These are phyloP conservation scores for Pythium folliculosum DNA, from an alignment of 352 stramenopile genomes.

Conservation along the genomic window DNA sequence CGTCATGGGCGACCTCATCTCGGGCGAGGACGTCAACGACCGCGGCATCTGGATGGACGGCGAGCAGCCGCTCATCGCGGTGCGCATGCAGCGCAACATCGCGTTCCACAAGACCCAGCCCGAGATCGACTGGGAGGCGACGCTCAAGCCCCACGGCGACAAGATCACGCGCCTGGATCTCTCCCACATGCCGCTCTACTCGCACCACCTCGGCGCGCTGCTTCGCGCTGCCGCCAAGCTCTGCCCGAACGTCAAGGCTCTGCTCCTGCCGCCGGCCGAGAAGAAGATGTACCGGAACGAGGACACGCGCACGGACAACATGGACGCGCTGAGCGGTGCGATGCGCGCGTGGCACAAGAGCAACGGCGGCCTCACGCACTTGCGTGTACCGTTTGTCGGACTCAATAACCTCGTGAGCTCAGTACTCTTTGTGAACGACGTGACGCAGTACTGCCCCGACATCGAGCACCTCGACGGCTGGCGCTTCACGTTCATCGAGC, in stretches of 20 bases:
- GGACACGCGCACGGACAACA: slow-evolving; percentile 10
- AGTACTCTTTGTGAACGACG: slow-evolving; percentile 9
- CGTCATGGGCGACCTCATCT: slow-evolving; percentile 24
- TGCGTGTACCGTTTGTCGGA: slow-evolving; percentile 20
- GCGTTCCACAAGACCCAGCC: slow-evolving; percentile 15
- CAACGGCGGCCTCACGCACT: slow-evolving; percentile 23
- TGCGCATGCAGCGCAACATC: slow-evolving; percentile 11
- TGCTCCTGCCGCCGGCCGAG: slow-evolving; percentile 23
- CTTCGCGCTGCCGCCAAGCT: slow-evolving; percentile 15
- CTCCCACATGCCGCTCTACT: slow-evolving; percentile 27
- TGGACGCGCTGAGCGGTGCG: slow-evolving; percentile 22
- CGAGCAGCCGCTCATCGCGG: slow-evolving; percentile 21
- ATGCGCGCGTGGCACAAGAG: slow-evolving; percentile 26
- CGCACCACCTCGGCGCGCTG: slow-evolving; percentile 12
- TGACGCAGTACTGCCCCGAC: slow-evolving; percentile 22
- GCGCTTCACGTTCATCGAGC: slow-evolving; percentile 26
- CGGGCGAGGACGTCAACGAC: slow-evolving; percentile 19
- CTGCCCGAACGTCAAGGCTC: slow-evolving; percentile 24
- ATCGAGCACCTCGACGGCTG: slow-evolving; percentile 33
- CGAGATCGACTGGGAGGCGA: slow-evolving; percentile 30
- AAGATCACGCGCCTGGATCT: slow-evolving; percentile 24
- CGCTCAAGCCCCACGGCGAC: slow-evolving; percentile 12
- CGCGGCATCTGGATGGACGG: slow-evolving; percentile 14
- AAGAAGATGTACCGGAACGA: slow-evolving; percentile 21
- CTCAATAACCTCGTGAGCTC: slow-evolving; percentile 15